Base-by-base conservation (phyloP, 2,329 filamentous ascomycete genomes). In the Bimuria novae-zelandiae region DNA sequence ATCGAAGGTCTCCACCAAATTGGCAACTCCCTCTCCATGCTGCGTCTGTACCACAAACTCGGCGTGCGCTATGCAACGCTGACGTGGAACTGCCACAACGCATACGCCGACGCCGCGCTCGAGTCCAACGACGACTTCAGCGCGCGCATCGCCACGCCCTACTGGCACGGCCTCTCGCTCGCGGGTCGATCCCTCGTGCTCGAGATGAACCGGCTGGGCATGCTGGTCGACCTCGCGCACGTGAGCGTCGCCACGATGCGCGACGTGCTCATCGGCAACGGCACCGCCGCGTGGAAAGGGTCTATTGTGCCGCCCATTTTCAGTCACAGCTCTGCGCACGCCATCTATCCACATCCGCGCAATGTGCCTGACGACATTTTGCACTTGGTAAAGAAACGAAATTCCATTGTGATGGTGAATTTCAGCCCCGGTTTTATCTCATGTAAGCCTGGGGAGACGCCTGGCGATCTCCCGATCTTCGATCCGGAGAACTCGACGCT, bases 171-270 rank as follows among this genome's bases (percentile, higher is more conserved):
- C 2, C 80, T 97, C 1, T 93, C 88, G 54, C 77, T 81, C 0
- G 80, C 81, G 1, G 93, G 93, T 4, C 82, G 84, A 46, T 70
- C 80, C 11, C 76, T 97, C 0, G 79, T 97, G 39, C 79, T 80
- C 30, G 93, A 97, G 77, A 97, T 97, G 92, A 97, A 97, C 71
- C 84, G 93, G 3, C 79, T 97, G 1, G 93, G 93, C 22, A 92
- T 97, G 87, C 85, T 97, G n/a, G 89, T 97, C 35, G 93, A 97
- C 69, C 80, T 97, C 30, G 83, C 89, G 6, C 93, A 97, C 72
- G 85, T 87, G 21, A 82, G 88, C 63, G 82, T 84, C 51, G 88
- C 93, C 54, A 96, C 92, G 0, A 94, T 95, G 90, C 77, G 86
- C 6, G 89, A 96, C 64, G 89, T 93, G 0, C 82, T 97, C 0